Evolutionary conservation across 345 rosid genomes (phyloP), one percentile per base, ranked within the genome.

Genomic region (Tarenaya hassleriana): DNA sequence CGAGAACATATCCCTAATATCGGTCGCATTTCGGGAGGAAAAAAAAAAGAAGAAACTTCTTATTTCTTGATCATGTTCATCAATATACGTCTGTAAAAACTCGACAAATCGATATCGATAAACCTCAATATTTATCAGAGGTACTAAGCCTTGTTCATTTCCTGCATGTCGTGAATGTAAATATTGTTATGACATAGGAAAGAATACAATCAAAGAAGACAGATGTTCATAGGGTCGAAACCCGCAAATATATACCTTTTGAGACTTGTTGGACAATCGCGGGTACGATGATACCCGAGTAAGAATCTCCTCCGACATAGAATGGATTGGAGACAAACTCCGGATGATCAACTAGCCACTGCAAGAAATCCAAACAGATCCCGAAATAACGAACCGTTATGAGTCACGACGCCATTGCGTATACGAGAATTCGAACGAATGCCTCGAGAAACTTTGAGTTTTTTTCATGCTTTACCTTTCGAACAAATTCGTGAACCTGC

Each of bases 1-100:
- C 92, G 31, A 83, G 67, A n/a, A 83, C 10, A 67, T 72, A 83
- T 47, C 92, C 95, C 88, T 82, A n/a, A n/a, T n/a, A 57, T 41
- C 17, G 33, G 8, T 21, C 13, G 15, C 39, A 34, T 37, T 17
- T 35, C 3, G 5, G 5, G 29, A 24, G 5, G 5, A 24, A 2
- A 24, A 24, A 24, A 24, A n/a, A n/a, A n/a, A n/a, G n/a, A n/a
- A n/a, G n/a, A n/a, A n/a, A n/a, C n/a, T n/a, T 2, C 29, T 2
- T 24, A n/a, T n/a, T 24, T 24, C 2, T 2, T 24, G 2, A 24
- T 24, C 16, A 9, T 14, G 17, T 38, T 1, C 5, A 45, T 13
- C 11, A 43, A 17, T 1, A 41, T 27, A 43, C 33, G 5, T 7
- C 1, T 14, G 14, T 38, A 10, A 34, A 9, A 14, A 34, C 16